phyloP scores from a whole-genome alignment of 1,284 basidiomycete species.

The Cystobasidium pallidum region DNA sequence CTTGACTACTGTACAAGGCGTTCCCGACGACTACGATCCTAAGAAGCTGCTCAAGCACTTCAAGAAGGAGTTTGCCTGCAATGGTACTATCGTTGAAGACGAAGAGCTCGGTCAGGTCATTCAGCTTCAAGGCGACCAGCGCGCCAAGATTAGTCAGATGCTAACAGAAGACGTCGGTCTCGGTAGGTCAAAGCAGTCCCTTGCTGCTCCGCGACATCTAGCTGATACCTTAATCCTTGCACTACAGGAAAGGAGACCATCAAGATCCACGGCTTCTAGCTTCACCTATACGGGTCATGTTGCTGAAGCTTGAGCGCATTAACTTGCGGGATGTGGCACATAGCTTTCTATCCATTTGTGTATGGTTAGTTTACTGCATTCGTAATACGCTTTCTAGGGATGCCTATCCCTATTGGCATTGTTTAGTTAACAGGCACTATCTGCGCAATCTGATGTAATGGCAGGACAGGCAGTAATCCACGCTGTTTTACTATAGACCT shows the following conservation, averaged over 20 bases:
- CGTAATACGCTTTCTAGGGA: not conserved
- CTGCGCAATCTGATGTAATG: too few species aligned
- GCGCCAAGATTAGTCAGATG: slow-evolving; percentile 85
- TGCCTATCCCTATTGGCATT: too few species aligned
- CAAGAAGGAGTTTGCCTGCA: slow-evolving; percentile 95
- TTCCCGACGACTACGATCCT: slow-evolving; percentile 94
- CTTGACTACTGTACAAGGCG: slow-evolving; percentile 94
- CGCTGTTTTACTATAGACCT: too few species aligned
- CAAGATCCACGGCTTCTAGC: slow-evolving; percentile 83
- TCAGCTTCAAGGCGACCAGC: slow-evolving; percentile 98
- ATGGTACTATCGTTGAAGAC: slow-evolving; percentile 95
- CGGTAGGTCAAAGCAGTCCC: slow-evolving; percentile 54
- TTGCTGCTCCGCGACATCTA: not conserved
- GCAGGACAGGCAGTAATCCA: too few species aligned
- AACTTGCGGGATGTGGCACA: too few species aligned
- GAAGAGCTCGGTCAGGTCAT: slow-evolving; percentile 97
- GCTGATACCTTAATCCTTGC: not conserved
- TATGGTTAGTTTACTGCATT: slow-evolving; percentile 2
- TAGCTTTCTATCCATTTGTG: not conserved
- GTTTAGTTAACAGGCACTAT: too few species aligned
- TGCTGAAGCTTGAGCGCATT: slow-evolving; percentile 6
- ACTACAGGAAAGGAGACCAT: slow-evolving; percentile 64
- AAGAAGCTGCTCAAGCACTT: slow-evolving; percentile 99
- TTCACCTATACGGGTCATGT: not conserved
- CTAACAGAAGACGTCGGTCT: slow-evolving; percentile 66